Base-by-base conservation (phyloP, 768 basidiomycete species). In the Serpula lacrymans region DNA sequence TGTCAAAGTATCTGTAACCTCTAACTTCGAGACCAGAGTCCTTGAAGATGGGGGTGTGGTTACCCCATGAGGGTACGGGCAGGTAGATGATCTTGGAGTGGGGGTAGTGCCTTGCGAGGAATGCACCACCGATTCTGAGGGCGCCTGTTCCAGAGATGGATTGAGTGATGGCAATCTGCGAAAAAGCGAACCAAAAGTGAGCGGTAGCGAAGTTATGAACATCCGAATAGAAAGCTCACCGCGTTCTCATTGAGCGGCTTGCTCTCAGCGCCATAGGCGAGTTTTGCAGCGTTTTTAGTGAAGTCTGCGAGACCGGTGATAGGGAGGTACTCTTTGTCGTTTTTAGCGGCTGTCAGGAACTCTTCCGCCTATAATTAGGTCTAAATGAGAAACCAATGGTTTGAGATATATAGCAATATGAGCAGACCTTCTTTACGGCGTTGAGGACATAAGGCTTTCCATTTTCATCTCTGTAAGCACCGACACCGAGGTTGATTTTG, bases 121-220 rank as follows among this genome's bases (percentile, higher is more conserved):
- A 98, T 22, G 85, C 84, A 48, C 83, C 92, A 36, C 93, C 96
- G 62, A 98, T 89, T 53, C 96, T 80, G 49, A 97, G 86, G 32
- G 96, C 96, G 52, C 96, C 96, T 10, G 96, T 99, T 11, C 96
- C 96, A 21, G 95, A 98, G 63, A 98, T 94, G 40, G 93, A 84
- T 64, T 99, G 96, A 9, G 91, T 86, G 39, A 87, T 75, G 18
- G 89, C 79, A 55, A 94, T 74, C 88, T 94, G 51, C 39, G 33
- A 42, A 35, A 39, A 14, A n/a, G n/a, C n/a, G n/a, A n/a, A n/a
- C n/a, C n/a, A n/a, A n/a, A n/a, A n/a, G n/a, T n/a, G n/a, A n/a
- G n/a, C n/a, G n/a, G 28, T 22, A 37, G 34, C 37, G 40, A 34
- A 30, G 42, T 41, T 37, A 35, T 41, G 44, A 33, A 35, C 31